Percentiles rank a stretch among this genome's conserved stretches.
These are phyloP conservation scores for Phyllostachys edulis DNA, from an alignment of 176 grass and related monocot genomes.

Conservation along the genomic window DNA sequence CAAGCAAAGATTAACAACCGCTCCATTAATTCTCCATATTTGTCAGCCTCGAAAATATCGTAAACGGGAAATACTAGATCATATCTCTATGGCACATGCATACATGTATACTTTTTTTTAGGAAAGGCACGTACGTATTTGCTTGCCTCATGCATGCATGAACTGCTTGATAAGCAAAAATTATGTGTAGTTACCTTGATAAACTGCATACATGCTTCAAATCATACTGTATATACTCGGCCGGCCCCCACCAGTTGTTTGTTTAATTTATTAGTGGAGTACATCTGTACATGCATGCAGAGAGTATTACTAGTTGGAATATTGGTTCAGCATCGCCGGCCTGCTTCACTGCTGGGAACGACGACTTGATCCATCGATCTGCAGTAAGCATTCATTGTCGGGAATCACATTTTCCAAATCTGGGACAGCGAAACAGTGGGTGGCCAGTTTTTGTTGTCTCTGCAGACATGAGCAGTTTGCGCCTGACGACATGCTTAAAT, in stretches of 20 bases:
- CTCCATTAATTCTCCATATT: no score
- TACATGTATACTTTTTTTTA: no score
- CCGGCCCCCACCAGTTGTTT: background rate
- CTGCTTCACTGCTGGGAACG: background rate
- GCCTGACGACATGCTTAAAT: background rate
- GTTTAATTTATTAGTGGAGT: background rate
- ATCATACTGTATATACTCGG: background rate
- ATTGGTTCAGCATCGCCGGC: background rate
- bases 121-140: no score
- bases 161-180: background rate
- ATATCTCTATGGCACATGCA: background rate
- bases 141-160: background rate
- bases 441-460: background rate
- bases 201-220: background rate
- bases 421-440: background rate
- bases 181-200: background rate
- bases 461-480: background rate
- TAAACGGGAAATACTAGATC: no score
- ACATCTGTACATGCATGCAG: background rate
- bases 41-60: no score
- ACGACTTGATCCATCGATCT: background rate
- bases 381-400: constrained; percentile 6
- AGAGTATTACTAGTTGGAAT: background rate
- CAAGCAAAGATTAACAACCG: no score
- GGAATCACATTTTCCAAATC: background rate